Evolutionary conservation across 2,329 filamentous ascomycete species (phyloP).

Genomic region (Zelopaecilomyces penicillatus): DNA sequence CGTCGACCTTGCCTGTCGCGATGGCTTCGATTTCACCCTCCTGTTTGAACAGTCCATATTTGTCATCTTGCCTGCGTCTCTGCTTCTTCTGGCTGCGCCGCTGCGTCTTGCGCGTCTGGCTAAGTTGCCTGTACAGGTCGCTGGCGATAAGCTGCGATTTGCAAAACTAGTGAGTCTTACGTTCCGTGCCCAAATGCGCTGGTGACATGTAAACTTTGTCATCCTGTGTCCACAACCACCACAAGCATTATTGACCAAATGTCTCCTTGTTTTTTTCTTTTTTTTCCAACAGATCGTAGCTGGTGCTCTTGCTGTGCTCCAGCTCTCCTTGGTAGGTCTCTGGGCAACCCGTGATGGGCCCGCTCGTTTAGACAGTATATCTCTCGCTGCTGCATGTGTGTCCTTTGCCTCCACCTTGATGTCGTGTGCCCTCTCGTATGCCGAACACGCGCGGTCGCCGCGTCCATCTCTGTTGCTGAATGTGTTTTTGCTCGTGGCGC

Average conservation of each 20-base stretch:
- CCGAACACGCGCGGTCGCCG: conserved; percentile 23
- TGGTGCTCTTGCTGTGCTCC: conserved; percentile 19
- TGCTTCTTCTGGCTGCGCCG: conserved; percentile 23
- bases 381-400: conserved; percentile 22
- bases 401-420: conserved; percentile 24
- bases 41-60: conserved; percentile 34
- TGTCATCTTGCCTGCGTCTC: conserved; percentile 20
- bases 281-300: conserved; percentile 14
- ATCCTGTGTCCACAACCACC: not conserved
- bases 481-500: conserved; percentile 25
- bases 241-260: not conserved
- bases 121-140: conserved; percentile 18
- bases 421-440: conserved; percentile 22
- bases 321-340: conserved; percentile 24
- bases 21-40: conserved; percentile 42
- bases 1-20: conserved; percentile 22
- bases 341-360: conserved; percentile 18
- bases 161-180: conserved; percentile 19
- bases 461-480: conserved; percentile 25
- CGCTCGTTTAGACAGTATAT: conserved; percentile 18
- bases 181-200: not conserved
- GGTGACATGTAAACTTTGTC: not conserved
- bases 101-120: conserved; percentile 21
- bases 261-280: not conserved
- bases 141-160: conserved; percentile 15